Percentiles rank a stretch among this genome's conserved stretches.
These are phyloP conservation scores for Yarrowia keelungensis DNA, from an alignment of 805 yeast species.

Conservation along the genomic window DNA sequence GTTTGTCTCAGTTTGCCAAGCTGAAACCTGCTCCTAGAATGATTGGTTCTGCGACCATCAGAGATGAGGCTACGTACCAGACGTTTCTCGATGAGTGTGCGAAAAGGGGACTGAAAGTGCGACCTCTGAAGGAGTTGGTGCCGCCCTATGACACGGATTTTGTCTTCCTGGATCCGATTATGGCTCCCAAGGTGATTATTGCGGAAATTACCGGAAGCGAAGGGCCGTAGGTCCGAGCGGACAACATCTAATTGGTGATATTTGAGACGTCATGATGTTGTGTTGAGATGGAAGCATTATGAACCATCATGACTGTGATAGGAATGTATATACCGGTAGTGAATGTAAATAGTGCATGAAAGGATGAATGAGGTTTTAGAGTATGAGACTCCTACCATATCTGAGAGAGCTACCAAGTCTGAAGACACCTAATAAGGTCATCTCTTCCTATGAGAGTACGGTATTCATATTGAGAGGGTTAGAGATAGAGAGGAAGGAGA, in stretches of 20 bases:
- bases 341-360: background rate
- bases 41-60: slow-evolving; percentile 73
- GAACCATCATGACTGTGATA: no score
- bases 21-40: slow-evolving; percentile 43
- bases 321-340: background rate
- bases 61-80: slow-evolving; percentile 63
- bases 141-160: slow-evolving; percentile 37
- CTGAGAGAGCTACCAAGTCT: no score
- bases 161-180: slow-evolving; percentile 41
- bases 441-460: no score
- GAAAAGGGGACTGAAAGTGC: slow-evolving; percentile 41
- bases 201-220: background rate
- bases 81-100: slow-evolving; percentile 54
- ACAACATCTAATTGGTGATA: no score
- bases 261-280: no score
- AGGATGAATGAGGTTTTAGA: no score
- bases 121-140: slow-evolving; percentile 14
- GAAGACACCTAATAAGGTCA: no score
- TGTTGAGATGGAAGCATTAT: no score
- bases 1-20: slow-evolving; percentile 50
- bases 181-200: slow-evolving; percentile 42
- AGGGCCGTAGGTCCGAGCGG: no score
- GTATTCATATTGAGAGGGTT: no score
- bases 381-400: no score
- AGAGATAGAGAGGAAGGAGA: no score